Conservation (phyloP, 1,139 yeast species). For the Casaregolazyma suthepensis region DNA sequence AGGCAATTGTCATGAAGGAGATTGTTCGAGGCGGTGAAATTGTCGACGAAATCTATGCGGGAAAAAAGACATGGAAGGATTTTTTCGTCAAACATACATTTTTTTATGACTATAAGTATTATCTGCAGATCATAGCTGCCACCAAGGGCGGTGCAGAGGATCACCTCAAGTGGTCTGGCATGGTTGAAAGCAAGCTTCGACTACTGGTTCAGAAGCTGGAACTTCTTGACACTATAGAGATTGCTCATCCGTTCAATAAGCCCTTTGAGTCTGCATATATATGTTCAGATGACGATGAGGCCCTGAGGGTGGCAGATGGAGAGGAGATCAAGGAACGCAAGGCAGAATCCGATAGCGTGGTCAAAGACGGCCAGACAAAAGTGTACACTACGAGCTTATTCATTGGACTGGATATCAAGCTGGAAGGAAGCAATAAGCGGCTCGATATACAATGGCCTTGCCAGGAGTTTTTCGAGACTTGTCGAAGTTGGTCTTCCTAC, state of each 20-base stretch:
- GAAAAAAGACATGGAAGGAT: conserved; percentile 66
- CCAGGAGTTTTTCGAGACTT: conserved; percentile 73
- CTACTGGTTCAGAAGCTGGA: conserved; percentile 78
- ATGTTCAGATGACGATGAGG: conserved; percentile 49
- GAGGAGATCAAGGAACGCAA: conserved; percentile 29
- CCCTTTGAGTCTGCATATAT: conserved; percentile 56
- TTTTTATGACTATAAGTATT: conserved; percentile 77
- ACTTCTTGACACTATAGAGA: conserved; percentile 58
- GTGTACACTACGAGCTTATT: conserved; percentile 70
- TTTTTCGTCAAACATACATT: conserved; percentile 73
- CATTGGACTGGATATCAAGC: conserved; percentile 67
- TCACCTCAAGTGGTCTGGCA: conserved; percentile 84
- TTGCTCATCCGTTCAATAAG: conserved; percentile 90
- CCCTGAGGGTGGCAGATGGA: conserved; percentile 48
- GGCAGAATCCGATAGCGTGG: conserved; percentile 24
- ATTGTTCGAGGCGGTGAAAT: conserved; percentile 66
- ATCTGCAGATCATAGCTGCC: conserved; percentile 73
- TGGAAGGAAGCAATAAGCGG: conserved; percentile 42
- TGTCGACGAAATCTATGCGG: conserved; percentile 60
- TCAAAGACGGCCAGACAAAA: conserved; percentile 20
- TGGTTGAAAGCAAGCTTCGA: conserved; percentile 85
- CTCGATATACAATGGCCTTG: conserved; percentile 90
- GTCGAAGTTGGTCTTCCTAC: conserved; percentile 66
- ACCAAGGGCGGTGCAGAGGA: conserved; percentile 69
- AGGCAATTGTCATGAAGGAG: conserved; percentile 69